Base-by-base conservation (phyloP, 2,329 filamentous ascomycete genomes). In the Calonectria hongkongensis region DNA sequence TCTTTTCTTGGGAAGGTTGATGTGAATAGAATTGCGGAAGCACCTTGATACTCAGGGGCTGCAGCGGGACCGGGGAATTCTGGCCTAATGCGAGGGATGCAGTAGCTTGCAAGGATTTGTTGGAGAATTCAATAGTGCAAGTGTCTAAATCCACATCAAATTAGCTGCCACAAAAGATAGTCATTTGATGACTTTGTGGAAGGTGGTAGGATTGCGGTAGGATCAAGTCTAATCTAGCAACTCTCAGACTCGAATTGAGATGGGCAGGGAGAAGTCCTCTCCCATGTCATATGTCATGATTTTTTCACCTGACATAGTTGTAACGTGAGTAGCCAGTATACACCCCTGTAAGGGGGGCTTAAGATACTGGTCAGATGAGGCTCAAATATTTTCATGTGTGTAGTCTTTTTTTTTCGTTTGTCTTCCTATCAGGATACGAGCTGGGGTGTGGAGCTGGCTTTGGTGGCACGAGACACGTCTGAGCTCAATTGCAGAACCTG, bases 281-380 rank as follows among this genome's bases (percentile, higher is more conserved):
- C 51, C 45, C 28, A 28, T 45, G 36, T 36, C 27, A 43, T 54
- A 28, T 45, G 36, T 36, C 27, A 43, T 54, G 56, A 51, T n/a
- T 8, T 63, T 27, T 27, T 16, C 54, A 58, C 54, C 54, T 58
- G 54, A 58, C 51, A 58, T 30, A n/a, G 21, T 30, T 36, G 30
- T n/a, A n/a, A 41, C 48, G 18, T 13, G 47, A 62, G 21, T 62
- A 16, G 54, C 51, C 10, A 45, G 16, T 33, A 27, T 21, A 28
- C 21, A 12, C 18, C 18, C 58, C 28, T 50, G 36, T 27, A 25
- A n/a, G 6, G 54, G 21, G 39, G 25, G 27, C 28, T 27, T 18
- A 30, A 43, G 48, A 47, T 36, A 48, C 30, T 25, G 48, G 58
- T 65, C 67, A 64, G 58, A 65, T 65, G 67, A 70, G 60, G 60